Evolutionary conservation across 2,329 filamentous ascomycete genomes (phyloP).

Genomic region (Cladobotryum mycophilum): DNA sequence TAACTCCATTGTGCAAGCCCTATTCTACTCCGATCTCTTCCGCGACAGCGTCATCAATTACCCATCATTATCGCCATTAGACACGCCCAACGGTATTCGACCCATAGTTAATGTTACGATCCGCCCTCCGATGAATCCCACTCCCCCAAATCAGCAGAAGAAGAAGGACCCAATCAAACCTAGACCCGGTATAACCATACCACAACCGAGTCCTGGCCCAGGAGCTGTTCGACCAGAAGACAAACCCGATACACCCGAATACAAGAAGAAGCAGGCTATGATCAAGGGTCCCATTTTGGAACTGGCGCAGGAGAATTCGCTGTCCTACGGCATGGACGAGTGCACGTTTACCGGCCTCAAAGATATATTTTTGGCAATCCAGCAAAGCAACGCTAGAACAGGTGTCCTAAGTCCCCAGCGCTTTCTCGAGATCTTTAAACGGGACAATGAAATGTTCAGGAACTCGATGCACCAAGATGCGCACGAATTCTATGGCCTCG

Average conservation of each 20-base stretch:
- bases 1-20: slow-evolving; percentile 95
- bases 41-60: slow-evolving; percentile 92
- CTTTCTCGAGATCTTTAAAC: slow-evolving; percentile 87
- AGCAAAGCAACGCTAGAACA: slow-evolving; percentile 72
- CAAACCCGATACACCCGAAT: slow-evolving; percentile 89
- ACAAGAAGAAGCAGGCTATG: slow-evolving; percentile 95
- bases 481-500: slow-evolving; percentile 89
- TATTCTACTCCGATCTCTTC: slow-evolving; percentile 93
- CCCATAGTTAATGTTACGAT: slow-evolving; percentile 56
- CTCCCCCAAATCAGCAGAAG: slow-evolving; percentile 36
- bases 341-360: slow-evolving; percentile 91
- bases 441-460: slow-evolving; percentile 95
- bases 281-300: slow-evolving; percentile 81
- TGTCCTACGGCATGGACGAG: slow-evolving; percentile 85
- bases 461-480: slow-evolving; percentile 98
- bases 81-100: slow-evolving; percentile 56
- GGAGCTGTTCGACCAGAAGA: slow-evolving; percentile 69
- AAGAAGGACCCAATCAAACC: slow-evolving; percentile 52
- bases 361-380: slow-evolving; percentile 90
- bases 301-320: slow-evolving; percentile 72
- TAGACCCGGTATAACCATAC: slow-evolving; percentile 47
- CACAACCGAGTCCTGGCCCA: slow-evolving; percentile 48
- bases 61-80: slow-evolving; percentile 63
- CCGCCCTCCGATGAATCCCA: slow-evolving; percentile 48
- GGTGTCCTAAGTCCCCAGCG: slow-evolving; percentile 88